Conservation (phyloP, 306 rosid genomes). For the Begonia fuchsioides region DNA sequence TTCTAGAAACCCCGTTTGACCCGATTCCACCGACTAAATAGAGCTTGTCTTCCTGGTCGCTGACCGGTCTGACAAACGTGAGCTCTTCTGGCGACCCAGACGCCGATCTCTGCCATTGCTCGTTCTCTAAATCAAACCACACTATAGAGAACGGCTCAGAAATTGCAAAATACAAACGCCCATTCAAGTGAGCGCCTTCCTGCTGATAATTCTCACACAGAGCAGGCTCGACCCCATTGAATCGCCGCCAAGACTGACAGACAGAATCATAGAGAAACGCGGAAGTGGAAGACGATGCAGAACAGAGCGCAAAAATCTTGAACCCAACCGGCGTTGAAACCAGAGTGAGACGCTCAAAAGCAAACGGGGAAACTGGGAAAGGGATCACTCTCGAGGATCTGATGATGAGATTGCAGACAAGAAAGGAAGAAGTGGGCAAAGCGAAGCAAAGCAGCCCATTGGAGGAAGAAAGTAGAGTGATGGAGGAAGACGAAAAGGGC, state of each 20-base stretch:
- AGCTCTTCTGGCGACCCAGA: slow-evolving; percentile 30
- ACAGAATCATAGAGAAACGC: slow-evolving; percentile 39
- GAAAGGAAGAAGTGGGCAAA: slow-evolving; percentile 25
- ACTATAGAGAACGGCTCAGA: slow-evolving; percentile 56
- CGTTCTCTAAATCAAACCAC: slow-evolving; percentile 43
- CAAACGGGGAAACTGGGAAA: slow-evolving; percentile 38
- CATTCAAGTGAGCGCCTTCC: slow-evolving; percentile 32
- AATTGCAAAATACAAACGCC: slow-evolving; percentile 46
- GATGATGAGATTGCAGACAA: slow-evolving; percentile 50
- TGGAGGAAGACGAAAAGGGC: slow-evolving; percentile 15
- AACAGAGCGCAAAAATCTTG: slow-evolving; percentile 29
- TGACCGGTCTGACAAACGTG: slow-evolving; percentile 49
- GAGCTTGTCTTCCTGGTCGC: slow-evolving; percentile 31
- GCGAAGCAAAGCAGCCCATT: slow-evolving; percentile 66
- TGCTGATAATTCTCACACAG: slow-evolving; percentile 32
- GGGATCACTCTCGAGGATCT: slow-evolving; percentile 35
- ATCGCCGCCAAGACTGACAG: slow-evolving; percentile 32
- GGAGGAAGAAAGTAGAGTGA: slow-evolving; percentile 35
- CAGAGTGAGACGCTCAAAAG: slow-evolving; percentile 43
- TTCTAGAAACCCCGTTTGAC: slow-evolving; percentile 62
- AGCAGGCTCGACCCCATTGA: slow-evolving; percentile 22
- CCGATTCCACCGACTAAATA: slow-evolving; percentile 76
- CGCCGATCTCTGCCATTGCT: slow-evolving; percentile 33
- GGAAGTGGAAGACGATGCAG: slow-evolving; percentile 21
- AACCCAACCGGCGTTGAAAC: slow-evolving; percentile 45